Evolutionary conservation across 2,329 filamentous ascomycete genomes (phyloP).

Genomic region (Didymella lethalis): DNA sequence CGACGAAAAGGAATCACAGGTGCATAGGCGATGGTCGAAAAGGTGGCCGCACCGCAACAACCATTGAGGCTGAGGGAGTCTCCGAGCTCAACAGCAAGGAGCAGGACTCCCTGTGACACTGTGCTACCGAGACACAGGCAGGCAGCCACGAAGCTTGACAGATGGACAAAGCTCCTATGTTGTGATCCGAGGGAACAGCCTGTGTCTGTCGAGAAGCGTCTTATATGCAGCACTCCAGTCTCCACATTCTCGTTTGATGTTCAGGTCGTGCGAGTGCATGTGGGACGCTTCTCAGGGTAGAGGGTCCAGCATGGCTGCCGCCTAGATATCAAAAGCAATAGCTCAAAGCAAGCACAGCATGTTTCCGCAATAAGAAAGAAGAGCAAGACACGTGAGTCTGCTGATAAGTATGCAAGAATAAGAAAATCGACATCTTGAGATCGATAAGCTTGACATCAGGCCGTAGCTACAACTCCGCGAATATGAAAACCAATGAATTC

Average conservation of each 20-base stretch:
- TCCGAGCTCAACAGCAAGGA: constrained; percentile 4
- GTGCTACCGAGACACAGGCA: constrained; percentile 12
- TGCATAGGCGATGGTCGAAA: constrained; percentile 14
- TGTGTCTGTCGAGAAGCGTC: constrained; percentile 12
- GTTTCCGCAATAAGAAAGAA: constrained; percentile 11
- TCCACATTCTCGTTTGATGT: constrained; percentile 12
- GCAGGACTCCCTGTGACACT: constrained; percentile 8
- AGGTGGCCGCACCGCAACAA: constrained; percentile 13
- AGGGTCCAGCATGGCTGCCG: not conserved
- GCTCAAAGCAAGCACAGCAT: not conserved
- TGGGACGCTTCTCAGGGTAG: constrained; percentile 5
- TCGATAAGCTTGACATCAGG: constrained; percentile 8
- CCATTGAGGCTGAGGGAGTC: constrained; percentile 4
- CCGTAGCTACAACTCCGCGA: not conserved
- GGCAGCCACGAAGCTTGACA: constrained; percentile 24
- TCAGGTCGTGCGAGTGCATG: constrained; percentile 6
- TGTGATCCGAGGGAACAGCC: not conserved
- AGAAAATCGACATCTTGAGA: constrained; percentile 6
- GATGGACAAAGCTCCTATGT: constrained; percentile 9
- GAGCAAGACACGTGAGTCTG: constrained; percentile 4
- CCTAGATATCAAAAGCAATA: not conserved
- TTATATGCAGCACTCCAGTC: constrained; percentile 12
- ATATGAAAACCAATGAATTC: not conserved
- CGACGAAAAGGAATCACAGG: constrained; percentile 19
- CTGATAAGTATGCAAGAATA: constrained; percentile 2